Percentiles rank a stretch among this genome's conserved stretches.
Evolutionary conservation across 140 eudicot genomes (phyloP).

Genomic region (Cichorium intybus): DNA sequence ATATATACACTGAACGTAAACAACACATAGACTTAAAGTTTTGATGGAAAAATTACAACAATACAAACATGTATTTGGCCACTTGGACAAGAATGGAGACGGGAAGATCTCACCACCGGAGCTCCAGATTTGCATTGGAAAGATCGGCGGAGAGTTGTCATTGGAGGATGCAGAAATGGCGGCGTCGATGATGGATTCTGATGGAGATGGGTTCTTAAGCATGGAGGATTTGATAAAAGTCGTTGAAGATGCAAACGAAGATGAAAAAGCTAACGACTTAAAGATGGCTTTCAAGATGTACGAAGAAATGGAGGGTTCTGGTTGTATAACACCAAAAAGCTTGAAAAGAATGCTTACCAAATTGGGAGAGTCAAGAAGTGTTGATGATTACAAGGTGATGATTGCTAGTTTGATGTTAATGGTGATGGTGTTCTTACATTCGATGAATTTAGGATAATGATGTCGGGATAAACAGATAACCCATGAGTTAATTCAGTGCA

Average conservation of each 20-base stretch:
- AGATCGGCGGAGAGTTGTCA: slow-evolving; percentile 43
- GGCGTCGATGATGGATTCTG: slow-evolving; percentile 29
- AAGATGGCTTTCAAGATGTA: slow-evolving; percentile 70
- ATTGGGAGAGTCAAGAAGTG: slow-evolving; percentile 55
- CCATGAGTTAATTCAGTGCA: background rate
- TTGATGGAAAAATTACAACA: slow-evolving; percentile 36
- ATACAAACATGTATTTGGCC: slow-evolving; percentile 28
- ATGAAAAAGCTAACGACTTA: slow-evolving; percentile 54
- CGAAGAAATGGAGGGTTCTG: slow-evolving; percentile 52
- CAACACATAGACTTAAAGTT: background rate
- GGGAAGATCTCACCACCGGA: slow-evolving; percentile 34
- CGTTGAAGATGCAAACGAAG: slow-evolving; percentile 62
- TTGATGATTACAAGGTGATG: slow-evolving; percentile 63
- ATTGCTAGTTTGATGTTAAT: slow-evolving; percentile 66
- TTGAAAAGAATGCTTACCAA: slow-evolving; percentile 67
- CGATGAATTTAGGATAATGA: slow-evolving; percentile 75
- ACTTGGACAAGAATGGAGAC: slow-evolving; percentile 31
- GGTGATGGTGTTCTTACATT: slow-evolving; percentile 81
- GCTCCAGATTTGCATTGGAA: slow-evolving; percentile 44
- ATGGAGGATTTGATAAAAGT: slow-evolving; percentile 64
- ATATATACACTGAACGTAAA: background rate
- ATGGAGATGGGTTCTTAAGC: slow-evolving; percentile 60
- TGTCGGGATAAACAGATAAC: slow-evolving; percentile 27
- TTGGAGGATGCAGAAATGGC: slow-evolving; percentile 64
- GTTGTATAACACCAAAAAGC: slow-evolving; percentile 77